Evolutionary conservation across 441 rosid genomes (phyloP).

Genomic region (Erodium moschatum): DNA sequence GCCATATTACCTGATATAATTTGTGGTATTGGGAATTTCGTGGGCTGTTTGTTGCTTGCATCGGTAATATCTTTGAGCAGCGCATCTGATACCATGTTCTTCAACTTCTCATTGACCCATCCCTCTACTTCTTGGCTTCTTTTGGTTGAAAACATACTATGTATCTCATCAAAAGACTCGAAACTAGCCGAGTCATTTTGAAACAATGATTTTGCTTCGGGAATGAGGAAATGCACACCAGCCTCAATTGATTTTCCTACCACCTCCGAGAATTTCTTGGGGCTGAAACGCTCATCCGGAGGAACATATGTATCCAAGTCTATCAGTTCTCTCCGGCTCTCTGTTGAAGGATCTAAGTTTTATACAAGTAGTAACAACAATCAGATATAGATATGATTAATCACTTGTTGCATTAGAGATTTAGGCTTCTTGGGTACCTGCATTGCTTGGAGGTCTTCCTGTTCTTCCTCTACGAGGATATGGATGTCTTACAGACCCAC

Average conservation of each 20-base stretch:
- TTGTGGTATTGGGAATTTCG: slow-evolving; percentile 42
- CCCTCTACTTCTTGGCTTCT: slow-evolving; percentile 23
- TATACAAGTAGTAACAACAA: background rate
- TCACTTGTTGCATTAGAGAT: background rate
- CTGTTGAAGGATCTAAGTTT: slow-evolving; percentile 25
- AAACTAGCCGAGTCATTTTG: slow-evolving; percentile 27
- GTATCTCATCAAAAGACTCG: slow-evolving; percentile 46
- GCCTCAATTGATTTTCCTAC: slow-evolving; percentile 35
- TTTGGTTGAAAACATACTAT: slow-evolving; percentile 30
- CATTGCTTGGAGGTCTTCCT: slow-evolving; percentile 29
- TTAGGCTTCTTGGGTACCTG: slow-evolving; percentile 26
- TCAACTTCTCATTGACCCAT: slow-evolving; percentile 25
- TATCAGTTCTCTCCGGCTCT: slow-evolving; percentile 27
- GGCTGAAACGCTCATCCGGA: slow-evolving; percentile 49
- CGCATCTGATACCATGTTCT: slow-evolving; percentile 33
- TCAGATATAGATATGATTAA: background rate
- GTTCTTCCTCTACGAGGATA: slow-evolving; percentile 61
- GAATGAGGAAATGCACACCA: slow-evolving; percentile 29
- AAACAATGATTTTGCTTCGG: slow-evolving; percentile 32
- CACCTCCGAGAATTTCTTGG: slow-evolving; percentile 41
- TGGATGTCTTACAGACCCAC: slow-evolving; percentile 38
- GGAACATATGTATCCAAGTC: slow-evolving; percentile 46
- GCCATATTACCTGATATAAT: slow-evolving; percentile 39
- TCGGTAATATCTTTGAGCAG: slow-evolving; percentile 21
- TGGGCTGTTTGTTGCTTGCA: slow-evolving; percentile 23